Evolutionary conservation across 305 asterid species (phyloP), one percentile per base, ranked within the genome.

Genomic region (Withania somnifera): DNA sequence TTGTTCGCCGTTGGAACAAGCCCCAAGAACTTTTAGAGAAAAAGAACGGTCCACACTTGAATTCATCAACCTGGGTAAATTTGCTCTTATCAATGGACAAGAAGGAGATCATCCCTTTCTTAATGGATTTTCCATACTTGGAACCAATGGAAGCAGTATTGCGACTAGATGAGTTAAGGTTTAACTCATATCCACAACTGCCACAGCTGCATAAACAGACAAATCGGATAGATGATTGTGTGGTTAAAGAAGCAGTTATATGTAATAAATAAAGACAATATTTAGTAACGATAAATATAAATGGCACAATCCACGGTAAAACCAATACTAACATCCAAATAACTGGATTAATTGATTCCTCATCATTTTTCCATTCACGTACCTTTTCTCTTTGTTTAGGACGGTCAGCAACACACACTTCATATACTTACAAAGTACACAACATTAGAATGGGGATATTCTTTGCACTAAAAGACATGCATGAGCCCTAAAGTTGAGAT

Each of bases 51-150:
- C 90, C 61, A 77, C 96, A 94, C 14, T 67, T 83, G 83, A 87
- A 86, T 86, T 89, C 91, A 78, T 88, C 87, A 14, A 90, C 94
- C 86, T 88, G 90, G 73, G 82, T 92, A 89, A 94, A 94, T 87
- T 94, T 90, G 84, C 94, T 88, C 86, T 94, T 96, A 7, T 94
- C 98, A 13, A 94, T 86, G 83, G 88, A 80, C 90, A 89, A 87
- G 87, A 94, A 94, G 15, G 98, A 91, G 54, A 94, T 92, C 83
- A 91, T 85, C 85, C 98, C 98, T 84, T 90, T 92, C 87, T 91
- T 94, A 30, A 94, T 92, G 71, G 91, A 91, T 86, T 94, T 94
- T 3, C 92, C 92, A 20, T 94, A 94, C 84, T 94, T 92, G 79
- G 96, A 91, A 71, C 97, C 98, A 47, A 94, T 94, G 73, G 90